phyloP scores from a whole-genome alignment of 73 alveolate genomes.

The Paramecium octaurelia region DNA sequence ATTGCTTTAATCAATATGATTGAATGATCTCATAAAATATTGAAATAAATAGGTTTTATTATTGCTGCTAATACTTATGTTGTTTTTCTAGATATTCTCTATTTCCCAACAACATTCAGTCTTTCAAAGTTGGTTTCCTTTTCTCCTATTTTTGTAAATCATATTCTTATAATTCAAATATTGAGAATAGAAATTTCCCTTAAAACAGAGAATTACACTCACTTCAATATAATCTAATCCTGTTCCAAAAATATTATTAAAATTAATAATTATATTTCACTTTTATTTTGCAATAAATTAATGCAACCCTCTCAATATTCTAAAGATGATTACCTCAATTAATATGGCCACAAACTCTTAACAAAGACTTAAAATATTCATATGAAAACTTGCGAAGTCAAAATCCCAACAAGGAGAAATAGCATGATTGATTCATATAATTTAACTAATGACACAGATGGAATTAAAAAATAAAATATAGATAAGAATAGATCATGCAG shows the following conservation, averaged over 20 bases:
- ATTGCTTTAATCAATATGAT: too few relatives aligned
- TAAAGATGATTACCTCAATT: not conserved
- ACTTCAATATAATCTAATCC: too few relatives aligned
- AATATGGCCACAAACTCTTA: not conserved
- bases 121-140: too few relatives aligned
- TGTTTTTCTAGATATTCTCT: too few relatives aligned
- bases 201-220: too few relatives aligned
- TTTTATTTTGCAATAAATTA: not conserved
- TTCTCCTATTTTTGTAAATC: too few relatives aligned
- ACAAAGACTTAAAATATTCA: not conserved
- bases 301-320: not conserved
- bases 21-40: too few relatives aligned
- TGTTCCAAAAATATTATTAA: not conserved
- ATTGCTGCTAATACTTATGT: too few relatives aligned
- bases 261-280: not conserved
- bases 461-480: not conserved
- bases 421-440: not conserved
- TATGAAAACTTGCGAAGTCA: not conserved
- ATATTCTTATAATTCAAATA: too few relatives aligned
- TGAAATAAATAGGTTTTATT: too few relatives aligned
- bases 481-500: conserved; percentile 22
- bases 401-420: not conserved
- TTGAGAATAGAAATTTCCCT: too few relatives aligned
- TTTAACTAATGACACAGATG: not conserved
- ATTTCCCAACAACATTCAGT: too few relatives aligned